A percentile compares a stretch with the other conserved stretches of the same genome.
phyloP scores from a whole-genome alignment of 1,284 basidiomycete genomes.

The Abortiporus biennis region DNA sequence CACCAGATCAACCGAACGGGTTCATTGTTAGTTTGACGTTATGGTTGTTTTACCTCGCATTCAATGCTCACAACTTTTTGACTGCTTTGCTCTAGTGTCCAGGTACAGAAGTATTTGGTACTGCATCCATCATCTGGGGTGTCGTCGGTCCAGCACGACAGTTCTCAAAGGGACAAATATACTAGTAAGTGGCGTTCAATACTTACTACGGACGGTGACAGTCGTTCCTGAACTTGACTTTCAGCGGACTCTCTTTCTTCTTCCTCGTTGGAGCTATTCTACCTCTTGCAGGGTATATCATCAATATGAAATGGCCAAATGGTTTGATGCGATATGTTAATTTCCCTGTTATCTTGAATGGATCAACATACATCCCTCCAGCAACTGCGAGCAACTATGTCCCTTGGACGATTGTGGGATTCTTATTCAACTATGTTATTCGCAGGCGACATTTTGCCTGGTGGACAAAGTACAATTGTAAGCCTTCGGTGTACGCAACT shows the following conservation, averaged over 20 bases:
- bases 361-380: conserved; percentile 42
- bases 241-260: conserved; percentile 33
- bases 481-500: conserved; percentile 7
- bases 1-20: conserved; percentile 23
- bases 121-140: conserved; percentile 36
- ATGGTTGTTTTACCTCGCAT: neutral
- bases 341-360: conserved; percentile 43
- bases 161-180: conserved; percentile 28
- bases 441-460: conserved; percentile 38
- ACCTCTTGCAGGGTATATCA: conserved; percentile 31
- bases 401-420: conserved; percentile 37
- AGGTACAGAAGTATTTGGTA: conserved; percentile 29
- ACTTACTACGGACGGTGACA: neutral
- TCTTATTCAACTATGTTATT: conserved; percentile 44
- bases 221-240: conserved; percentile 2
- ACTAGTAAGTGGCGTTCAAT: conserved; percentile 22
- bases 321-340: conserved; percentile 23
- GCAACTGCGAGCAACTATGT: conserved; percentile 36
- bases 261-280: conserved; percentile 47
- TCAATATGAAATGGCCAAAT: conserved; percentile 31
- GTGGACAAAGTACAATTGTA: conserved; percentile 50
- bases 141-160: conserved; percentile 34
- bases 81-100: conserved; percentile 18
- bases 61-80: neutral
- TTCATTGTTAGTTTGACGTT: conserved; percentile 22